Evolutionary conservation across 2,329 filamentous ascomycete species (phyloP).

Genomic region (Sclerotinia sclerotiorum): DNA sequence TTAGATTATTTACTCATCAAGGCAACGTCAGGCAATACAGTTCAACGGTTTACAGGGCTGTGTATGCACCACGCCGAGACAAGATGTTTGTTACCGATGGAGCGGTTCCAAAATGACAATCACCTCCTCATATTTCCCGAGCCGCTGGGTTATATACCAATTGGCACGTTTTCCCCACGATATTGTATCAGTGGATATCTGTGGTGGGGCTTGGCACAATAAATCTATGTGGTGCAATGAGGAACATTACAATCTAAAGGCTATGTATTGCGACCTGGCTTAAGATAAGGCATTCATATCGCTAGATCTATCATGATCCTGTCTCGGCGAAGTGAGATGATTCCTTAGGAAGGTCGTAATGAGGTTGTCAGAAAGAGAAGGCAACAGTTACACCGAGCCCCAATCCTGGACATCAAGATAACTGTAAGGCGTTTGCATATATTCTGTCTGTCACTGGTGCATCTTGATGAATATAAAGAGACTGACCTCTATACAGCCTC

Average conservation of each 20-base stretch:
- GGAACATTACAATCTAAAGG: not conserved
- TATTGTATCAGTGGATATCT: not conserved
- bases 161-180: constrained; percentile 13
- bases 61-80: not conserved
- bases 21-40: not conserved
- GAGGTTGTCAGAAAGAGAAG: not conserved
- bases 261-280: constrained; percentile 1
- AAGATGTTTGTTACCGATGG: constrained; percentile 1
- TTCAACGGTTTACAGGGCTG: not conserved
- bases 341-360: not conserved
- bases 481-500: constrained; percentile 5
- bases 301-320: not conserved
- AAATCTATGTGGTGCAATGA: not conserved
- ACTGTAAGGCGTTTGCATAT: not conserved
- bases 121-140: constrained; percentile 1
- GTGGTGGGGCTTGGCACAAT: not conserved
- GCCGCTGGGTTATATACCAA: not conserved
- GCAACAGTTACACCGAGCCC: not conserved
- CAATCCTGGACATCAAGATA: not conserved
- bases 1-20: not conserved
- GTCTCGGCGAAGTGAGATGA: not conserved
- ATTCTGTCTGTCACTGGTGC: not conserved
- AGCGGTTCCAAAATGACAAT: not conserved
- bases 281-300: constrained; percentile 5
- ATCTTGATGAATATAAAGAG: not conserved